Conservation (phyloP, 768 basidiomycete species). For the Fomitopsis serialis region DNA sequence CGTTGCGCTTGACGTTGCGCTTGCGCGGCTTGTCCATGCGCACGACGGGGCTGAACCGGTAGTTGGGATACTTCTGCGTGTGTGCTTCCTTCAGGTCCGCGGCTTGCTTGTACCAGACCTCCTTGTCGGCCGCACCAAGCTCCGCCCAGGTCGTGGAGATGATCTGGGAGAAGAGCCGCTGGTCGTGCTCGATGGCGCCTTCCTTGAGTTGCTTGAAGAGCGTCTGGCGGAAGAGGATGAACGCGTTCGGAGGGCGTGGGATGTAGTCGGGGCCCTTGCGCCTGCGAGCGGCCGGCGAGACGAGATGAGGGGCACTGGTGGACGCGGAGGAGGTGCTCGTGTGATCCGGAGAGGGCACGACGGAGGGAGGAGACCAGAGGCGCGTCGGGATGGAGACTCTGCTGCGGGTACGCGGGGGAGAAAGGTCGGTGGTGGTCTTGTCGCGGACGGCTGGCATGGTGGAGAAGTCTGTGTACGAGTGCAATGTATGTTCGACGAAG, state of each 20-base stretch:
- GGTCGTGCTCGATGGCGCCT: constrained; percentile 19
- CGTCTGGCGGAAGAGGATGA: constrained; percentile 68
- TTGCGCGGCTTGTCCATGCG: constrained; percentile 8
- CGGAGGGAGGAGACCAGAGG: neutral
- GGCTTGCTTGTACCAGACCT: constrained; percentile 43
- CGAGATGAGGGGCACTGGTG: neutral
- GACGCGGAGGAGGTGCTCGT: neutral
- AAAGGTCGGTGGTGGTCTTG: neutral
- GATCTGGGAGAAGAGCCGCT: constrained; percentile 63
- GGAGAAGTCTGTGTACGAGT: neutral
- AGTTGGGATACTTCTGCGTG: constrained; percentile 48
- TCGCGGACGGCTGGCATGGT: neutral
- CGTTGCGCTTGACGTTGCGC: constrained; percentile 23
- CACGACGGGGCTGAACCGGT: constrained; percentile 49
- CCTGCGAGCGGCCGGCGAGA: neutral
- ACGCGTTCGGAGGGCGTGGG: constrained; percentile 62
- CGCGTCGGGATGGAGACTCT: neutral
- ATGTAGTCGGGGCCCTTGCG: constrained; percentile 47
- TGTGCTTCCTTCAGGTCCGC: constrained; percentile 58
- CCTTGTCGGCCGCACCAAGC: constrained; percentile 41
- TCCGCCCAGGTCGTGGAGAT: constrained; percentile 71
- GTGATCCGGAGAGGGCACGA: neutral
- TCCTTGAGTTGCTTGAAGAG: constrained; percentile 41
- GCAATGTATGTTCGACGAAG: neutral
- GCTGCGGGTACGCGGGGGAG: neutral